phyloP scores from a whole-genome alignment of 2,329 filamentous ascomycete species.

The Curvularia lunata region DNA sequence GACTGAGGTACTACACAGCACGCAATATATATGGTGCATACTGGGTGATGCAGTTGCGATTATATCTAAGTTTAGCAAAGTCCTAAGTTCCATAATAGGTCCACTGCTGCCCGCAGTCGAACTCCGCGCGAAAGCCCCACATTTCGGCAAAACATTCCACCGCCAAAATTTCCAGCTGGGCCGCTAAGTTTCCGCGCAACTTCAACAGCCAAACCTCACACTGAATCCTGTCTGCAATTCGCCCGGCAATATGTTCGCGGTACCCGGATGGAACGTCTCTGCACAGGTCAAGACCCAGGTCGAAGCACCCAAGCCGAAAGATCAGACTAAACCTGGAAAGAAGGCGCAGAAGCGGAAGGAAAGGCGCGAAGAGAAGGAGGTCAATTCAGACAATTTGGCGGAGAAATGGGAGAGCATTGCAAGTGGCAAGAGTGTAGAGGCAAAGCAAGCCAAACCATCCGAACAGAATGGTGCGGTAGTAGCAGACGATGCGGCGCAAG shows the following conservation, averaged over 20 bases:
- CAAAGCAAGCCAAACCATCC: constrained; percentile 40
- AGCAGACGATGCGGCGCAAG: constrained; percentile 36
- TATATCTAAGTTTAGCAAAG: neutral
- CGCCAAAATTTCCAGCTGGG: constrained; percentile 26
- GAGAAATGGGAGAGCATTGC: constrained; percentile 47
- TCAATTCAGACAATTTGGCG: constrained; percentile 71
- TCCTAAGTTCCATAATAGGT: neutral
- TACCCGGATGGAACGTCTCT: constrained; percentile 89
- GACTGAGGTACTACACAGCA: neutral
- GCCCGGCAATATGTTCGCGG: constrained; percentile 75
- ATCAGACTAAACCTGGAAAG: constrained; percentile 54
- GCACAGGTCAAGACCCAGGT: constrained; percentile 76
- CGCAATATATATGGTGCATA: neutral
- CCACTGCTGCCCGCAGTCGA: neutral
- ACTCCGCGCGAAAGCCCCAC: constrained; percentile 30
- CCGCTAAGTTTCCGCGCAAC: constrained; percentile 3
- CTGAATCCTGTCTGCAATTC: neutral
- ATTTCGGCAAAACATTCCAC: constrained; percentile 27
- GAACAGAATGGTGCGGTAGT: constrained; percentile 57
- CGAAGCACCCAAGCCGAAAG: constrained; percentile 47
- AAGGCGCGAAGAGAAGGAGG: constrained; percentile 72
- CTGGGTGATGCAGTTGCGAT: neutral
- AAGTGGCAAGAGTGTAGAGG: constrained; percentile 54
- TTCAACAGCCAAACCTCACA: neutral
- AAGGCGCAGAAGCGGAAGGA: constrained; percentile 62